Evolutionary conservation across 2,329 filamentous ascomycete species (phyloP), one percentile per base, ranked within the genome.

Genomic region (Atkinsonella texensis): DNA sequence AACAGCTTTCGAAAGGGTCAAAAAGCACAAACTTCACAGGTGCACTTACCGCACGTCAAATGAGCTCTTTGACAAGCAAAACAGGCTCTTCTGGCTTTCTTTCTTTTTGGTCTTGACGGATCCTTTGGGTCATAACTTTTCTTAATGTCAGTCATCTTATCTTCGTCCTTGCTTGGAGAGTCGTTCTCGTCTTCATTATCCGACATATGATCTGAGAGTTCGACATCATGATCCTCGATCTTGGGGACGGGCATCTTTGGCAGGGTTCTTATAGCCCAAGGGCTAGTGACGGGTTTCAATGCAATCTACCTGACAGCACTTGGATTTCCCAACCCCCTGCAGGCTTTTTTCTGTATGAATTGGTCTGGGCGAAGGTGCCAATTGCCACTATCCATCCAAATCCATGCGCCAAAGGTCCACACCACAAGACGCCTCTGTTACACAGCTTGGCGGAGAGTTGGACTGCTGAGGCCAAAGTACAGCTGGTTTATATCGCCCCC

Each of bases 31-130:
- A 28, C 28, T 28, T 28, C 5, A 8, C 28, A 28, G 38, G 39
- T 32, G 53, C 57, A 83, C 90, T 79, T 86, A 97, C 93, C 91
- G 74, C 93, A 98, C 58, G 93, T 98, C 66, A 98, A 74, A 78
- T 98, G 93, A 56, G 93, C 93, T 69, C 91, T 80, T 72, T 98
- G 93, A 70, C 93, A 98, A 57, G 93, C 91, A 79, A 86, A 95
- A 70, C 93, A 98, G 53, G 93, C 93, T 67, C 93, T 80, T 60
- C 91, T 81, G 39, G 93, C 93, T 77, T 98, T 98, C 76, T 97
- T 98, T 63, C 93, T 81, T 60, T 90, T 79, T 17, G 93, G 91
- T 54, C 93, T 82, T 62, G 85, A 76, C 52, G 91, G 90, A 66
- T 98, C 93, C 69, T 97, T 97, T 52, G 89, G 81, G 71, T 87